These are phyloP conservation scores for Xylariaceae sp. DNA, from an alignment of 2,329 filamentous ascomycete species.

Conservation along the genomic window DNA sequence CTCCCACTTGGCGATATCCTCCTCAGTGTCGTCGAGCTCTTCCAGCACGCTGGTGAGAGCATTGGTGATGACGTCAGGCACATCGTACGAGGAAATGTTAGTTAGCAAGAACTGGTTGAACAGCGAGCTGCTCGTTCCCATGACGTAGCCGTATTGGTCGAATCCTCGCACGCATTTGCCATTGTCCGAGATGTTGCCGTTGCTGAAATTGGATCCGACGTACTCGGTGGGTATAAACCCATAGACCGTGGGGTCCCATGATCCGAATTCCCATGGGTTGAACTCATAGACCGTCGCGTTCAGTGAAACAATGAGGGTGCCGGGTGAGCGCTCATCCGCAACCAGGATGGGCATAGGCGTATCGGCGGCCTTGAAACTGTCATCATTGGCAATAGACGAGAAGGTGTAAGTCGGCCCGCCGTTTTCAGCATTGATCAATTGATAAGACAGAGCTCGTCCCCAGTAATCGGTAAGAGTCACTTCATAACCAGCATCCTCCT, in stretches of 20 bases:
- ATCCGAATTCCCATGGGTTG: conserved; percentile 76
- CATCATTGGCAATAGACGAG: conserved; percentile 65
- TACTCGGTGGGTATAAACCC: conserved; percentile 71
- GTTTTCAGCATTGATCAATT: conserved; percentile 64
- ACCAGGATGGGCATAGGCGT: conserved; percentile 74
- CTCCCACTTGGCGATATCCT: conserved; percentile 71
- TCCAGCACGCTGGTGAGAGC: conserved; percentile 52
- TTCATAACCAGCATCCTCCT: conserved; percentile 62
- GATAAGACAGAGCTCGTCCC: conserved; percentile 68
- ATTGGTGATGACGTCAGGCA: conserved; percentile 49
- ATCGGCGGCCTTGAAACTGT: conserved; percentile 60
- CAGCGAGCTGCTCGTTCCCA: conserved; percentile 81
- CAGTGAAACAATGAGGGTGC: conserved; percentile 58
- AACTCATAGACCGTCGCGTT: conserved; percentile 78
- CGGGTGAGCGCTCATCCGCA: conserved; percentile 64
- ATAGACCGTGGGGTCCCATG: conserved; percentile 69
- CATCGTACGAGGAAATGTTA: conserved; percentile 49
- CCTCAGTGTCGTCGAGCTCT: conserved; percentile 53
- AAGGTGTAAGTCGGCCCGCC: conserved; percentile 71
- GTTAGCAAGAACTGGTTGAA: conserved; percentile 77
- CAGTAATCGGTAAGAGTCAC: conserved; percentile 71
- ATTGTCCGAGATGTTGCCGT: conserved; percentile 54
- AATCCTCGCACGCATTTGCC: conserved; percentile 72
- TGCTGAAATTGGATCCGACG: conserved; percentile 69
- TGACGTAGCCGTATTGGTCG: conserved; percentile 78